Percentiles rank a stretch among this genome's conserved stretches.
Evolutionary conservation across 2,329 filamentous ascomycete genomes (phyloP).

Genomic region (Xylariales sp.): DNA sequence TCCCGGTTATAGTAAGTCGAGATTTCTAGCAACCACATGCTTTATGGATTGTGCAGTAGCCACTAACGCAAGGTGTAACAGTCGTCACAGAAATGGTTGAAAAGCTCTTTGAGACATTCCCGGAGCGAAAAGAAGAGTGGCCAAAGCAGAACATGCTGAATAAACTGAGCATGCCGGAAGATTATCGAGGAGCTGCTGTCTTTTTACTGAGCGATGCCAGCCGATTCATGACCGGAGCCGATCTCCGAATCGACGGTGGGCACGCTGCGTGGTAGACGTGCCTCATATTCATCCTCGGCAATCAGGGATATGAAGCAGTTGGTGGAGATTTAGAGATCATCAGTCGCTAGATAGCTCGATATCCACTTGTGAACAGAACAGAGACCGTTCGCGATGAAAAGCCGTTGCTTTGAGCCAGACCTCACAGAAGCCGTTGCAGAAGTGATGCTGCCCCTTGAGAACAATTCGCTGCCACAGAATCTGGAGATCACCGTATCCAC

Average conservation of each 20-base stretch:
- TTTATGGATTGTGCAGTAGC: not conserved
- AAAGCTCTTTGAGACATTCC: conserved; percentile 70
- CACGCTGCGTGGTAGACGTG: conserved; percentile 60
- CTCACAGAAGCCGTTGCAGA: too few species aligned
- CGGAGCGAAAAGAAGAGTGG: conserved; percentile 66
- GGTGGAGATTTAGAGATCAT: too few species aligned
- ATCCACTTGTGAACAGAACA: too few species aligned
- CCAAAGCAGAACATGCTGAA: conserved; percentile 82
- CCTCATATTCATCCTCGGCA: too few species aligned
- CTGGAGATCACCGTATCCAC: too few species aligned
- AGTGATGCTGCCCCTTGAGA: too few species aligned
- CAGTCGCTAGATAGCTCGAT: too few species aligned
- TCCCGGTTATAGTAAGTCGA: conserved; percentile 58
- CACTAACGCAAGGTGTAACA: not conserved
- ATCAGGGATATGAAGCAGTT: too few species aligned
- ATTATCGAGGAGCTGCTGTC: conserved; percentile 67
- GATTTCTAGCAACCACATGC: too few species aligned
- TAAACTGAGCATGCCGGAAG: conserved; percentile 60
- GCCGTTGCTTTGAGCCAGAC: too few species aligned
- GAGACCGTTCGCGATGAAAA: too few species aligned
- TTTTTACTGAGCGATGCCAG: conserved; percentile 65
- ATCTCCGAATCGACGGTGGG: conserved; percentile 68
- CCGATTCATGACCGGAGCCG: conserved; percentile 66
- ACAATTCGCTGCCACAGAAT: too few species aligned
- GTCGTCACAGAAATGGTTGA: conserved; percentile 79